Evolutionary conservation across 2,329 filamentous ascomycete genomes (phyloP), one percentile per base, ranked within the genome.

Genomic region (Penicillium sp.): DNA sequence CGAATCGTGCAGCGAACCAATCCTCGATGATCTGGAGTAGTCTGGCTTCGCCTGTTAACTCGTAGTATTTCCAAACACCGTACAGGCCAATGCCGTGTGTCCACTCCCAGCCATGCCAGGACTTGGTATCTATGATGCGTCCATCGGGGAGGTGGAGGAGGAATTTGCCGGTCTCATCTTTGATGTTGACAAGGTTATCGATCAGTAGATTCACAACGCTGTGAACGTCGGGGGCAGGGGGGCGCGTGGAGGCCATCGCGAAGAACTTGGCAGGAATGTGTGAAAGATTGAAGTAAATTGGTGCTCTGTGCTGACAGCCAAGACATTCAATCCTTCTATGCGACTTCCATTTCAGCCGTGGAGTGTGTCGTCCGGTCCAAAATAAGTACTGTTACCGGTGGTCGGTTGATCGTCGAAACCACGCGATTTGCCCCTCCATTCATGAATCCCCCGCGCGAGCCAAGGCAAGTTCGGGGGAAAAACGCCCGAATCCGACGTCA

Each of bases 11-110:
- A 6, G 78, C 76, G 73, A 90, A 92, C 89, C 89, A 93, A 54
- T 83, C 80, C 67, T 89, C 81, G 63, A 92, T 90, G 58, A 88
- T 85, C 57, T 79, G 72, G 20, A 91, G 80, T 52, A 84, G 82
- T 27, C 77, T 73, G 1, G 77, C 71, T 27, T 87, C 84, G 45
- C 85, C 85, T 0, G 87, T 90, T 61, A 92, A 75, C 55, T 85
- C 83, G 74, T 92, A 88, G 78, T 92, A 92, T 69, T 91, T 88
- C 85, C 87, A 92, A 52, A 93, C 83, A 26, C 89, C 89, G 72
- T 92, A 91, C 20, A 92, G 83, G 5, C 89, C 89, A 66, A 92
- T 84, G 42, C 89, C 89, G 71, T 92, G 89, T 1, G 88, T 91
- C 87, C 88, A 90, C 75, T 92, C 89, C 89, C 89, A 92, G 67